Conservation (phyloP, 1,284 basidiomycete species). For the Cutaneotrichosporon sp. region DNA sequence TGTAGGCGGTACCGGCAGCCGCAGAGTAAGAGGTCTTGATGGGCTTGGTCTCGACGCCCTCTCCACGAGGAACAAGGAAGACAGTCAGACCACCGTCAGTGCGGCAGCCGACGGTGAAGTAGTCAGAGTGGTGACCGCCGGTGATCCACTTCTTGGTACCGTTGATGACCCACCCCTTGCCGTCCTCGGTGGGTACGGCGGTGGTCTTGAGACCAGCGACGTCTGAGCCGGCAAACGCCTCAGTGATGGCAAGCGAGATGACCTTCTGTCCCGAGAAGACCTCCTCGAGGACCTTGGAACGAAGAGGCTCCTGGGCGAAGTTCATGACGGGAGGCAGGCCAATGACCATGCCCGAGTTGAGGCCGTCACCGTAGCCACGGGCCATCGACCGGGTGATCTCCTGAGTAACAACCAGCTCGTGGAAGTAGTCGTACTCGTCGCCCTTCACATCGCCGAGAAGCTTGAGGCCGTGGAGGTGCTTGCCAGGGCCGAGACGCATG, state of each 20-base stretch:
- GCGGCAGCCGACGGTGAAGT: constrained; percentile 32
- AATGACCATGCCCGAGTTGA: constrained; percentile 67
- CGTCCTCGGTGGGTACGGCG: constrained; percentile 76
- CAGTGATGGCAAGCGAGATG: constrained; percentile 73
- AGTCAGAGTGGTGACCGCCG: constrained; percentile 60
- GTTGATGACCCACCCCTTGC: constrained; percentile 67
- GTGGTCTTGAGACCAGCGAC: constrained; percentile 77
- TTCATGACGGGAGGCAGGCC: constrained; percentile 60
- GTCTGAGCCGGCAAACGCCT: constrained; percentile 88
- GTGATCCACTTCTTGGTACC: constrained; percentile 94
- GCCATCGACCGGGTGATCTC: constrained; percentile 73
- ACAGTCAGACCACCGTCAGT: constrained; percentile 77
- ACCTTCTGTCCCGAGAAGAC: constrained; percentile 67
- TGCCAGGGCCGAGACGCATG: constrained; percentile 78
- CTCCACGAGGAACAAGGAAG: constrained; percentile 69
- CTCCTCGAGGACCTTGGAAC: constrained; percentile 67
- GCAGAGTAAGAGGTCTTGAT: constrained; percentile 83
- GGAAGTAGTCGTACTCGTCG: constrained; percentile 78
- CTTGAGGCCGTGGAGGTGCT: constrained; percentile 73
- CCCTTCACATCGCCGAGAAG: constrained; percentile 84
- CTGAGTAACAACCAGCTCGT: constrained; percentile 74
- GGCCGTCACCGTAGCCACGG: constrained; percentile 79
- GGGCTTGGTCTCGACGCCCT: constrained; percentile 75
- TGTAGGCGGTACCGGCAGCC: constrained; percentile 73
- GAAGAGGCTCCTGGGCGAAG: constrained; percentile 56